Evolutionary conservation across 192 early-diverging fungal genomes (phyloP), one percentile per base, ranked within the genome.

Genomic region (Backusella mclennaniae): DNA sequence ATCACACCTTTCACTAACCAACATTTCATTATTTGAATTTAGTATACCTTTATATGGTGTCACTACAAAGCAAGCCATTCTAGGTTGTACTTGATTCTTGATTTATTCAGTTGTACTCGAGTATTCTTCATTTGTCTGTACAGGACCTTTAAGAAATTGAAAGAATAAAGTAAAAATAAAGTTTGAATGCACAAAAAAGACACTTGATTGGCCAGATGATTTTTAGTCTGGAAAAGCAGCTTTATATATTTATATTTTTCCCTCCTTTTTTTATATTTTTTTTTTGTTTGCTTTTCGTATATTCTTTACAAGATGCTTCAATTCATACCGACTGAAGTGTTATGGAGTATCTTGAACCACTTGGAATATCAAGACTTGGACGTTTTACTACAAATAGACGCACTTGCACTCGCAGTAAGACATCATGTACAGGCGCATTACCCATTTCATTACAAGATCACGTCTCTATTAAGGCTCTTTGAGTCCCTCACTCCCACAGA

Each of bases 401-500:
- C n/a, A 49, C n/a, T 78, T 11, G 73, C 23, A 33, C n/a, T 46
- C 23, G 35, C 66, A 9, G 72, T 74, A 1, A 42, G n/a, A 15
- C 31, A 66, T 31, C 66, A 73, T 66, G 35, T 78, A 11, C 38
- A 73, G 6, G 21, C 38, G 14, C 78, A 79, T 66, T 79, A 67
- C n/a, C 66, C 12, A 5, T 79, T 68, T 31, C 78, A 79, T 66
- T 75, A 53, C 35, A 69, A 68, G 29, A 46, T 79, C 23, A 53
- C 67, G 3, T 53, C 4, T 85, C 85, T 67, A 84, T 78, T 69
- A 91, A 90, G 85, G 95, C 95, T 66, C 93, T 86, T 94, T 93
- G 97, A 74, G 92, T 93, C 89, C 92, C 96, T 87, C 95, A 96
- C 15, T 92, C 85, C 3, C 88, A 91, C 31, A 93, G 87, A 31